Evolutionary conservation across 2,329 filamentous ascomycete genomes (phyloP).

Genomic region (Paecilomyces dactylethromorphus): DNA sequence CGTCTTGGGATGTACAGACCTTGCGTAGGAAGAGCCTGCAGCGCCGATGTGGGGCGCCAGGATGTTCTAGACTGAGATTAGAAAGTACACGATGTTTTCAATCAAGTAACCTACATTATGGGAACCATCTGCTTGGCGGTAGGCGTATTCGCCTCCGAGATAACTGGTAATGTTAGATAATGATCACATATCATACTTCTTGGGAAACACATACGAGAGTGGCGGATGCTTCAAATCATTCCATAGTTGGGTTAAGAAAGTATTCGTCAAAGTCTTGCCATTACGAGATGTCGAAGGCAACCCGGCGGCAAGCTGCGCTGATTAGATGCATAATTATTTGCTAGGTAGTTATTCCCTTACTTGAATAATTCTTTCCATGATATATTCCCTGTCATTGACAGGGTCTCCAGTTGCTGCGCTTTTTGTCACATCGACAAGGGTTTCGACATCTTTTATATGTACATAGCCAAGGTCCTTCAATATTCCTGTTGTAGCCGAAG

Average conservation of each 20-base stretch:
- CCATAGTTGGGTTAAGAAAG: conserved; percentile 50
- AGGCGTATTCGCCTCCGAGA: conserved; percentile 27
- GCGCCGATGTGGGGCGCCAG: conserved; percentile 57
- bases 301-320: conserved; percentile 26
- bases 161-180: conserved; percentile 17
- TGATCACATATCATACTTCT: not conserved
- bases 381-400: conserved; percentile 55
- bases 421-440: conserved; percentile 34
- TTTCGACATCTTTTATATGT: conserved; percentile 39
- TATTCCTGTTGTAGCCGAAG: conserved; percentile 25
- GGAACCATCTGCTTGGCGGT: conserved; percentile 33
- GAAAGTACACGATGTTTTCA: conserved; percentile 9
- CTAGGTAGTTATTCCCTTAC: conserved; percentile 13
- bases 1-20: conserved; percentile 54
- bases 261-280: conserved; percentile 39
- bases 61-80: conserved; percentile 47
- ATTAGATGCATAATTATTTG: not conserved
- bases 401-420: conserved; percentile 43
- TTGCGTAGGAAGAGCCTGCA: conserved; percentile 62
- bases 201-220: conserved; percentile 33
- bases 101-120: conserved; percentile 32
- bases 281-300: conserved; percentile 29
- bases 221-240: conserved; percentile 50
- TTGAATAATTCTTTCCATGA: conserved; percentile 54
- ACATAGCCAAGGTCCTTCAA: conserved; percentile 42